Conservation (phyloP, 2,329 filamentous ascomycete genomes). For the Diaporthe longicolla region DNA sequence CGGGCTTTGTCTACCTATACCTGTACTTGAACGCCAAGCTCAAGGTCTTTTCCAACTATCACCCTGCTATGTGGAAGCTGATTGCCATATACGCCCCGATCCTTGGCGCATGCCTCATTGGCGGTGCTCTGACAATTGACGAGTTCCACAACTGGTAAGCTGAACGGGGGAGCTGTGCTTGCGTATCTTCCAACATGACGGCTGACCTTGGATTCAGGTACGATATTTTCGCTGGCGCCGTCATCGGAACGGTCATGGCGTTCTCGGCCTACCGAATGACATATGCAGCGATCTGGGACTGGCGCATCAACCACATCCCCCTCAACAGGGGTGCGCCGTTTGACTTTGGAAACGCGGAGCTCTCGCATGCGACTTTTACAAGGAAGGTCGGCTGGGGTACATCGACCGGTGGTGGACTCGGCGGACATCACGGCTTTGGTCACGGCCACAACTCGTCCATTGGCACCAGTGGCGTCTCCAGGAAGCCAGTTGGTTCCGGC, state of each 20-base stretch:
- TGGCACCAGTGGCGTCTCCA: conserved; percentile 25
- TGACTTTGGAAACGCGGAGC: conserved; percentile 45
- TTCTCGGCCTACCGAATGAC: conserved; percentile 75
- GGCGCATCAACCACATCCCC: conserved; percentile 77
- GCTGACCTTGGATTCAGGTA: conserved; percentile 56
- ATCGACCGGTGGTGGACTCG: neutral
- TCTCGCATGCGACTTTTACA: conserved; percentile 47
- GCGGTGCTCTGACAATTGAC: conserved; percentile 78
- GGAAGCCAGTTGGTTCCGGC: conserved; percentile 37
- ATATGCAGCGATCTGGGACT: conserved; percentile 79
- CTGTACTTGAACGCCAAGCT: conserved; percentile 85
- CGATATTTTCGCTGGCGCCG: conserved; percentile 75
- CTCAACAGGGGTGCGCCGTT: conserved; percentile 60
- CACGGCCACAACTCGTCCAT: conserved; percentile 5
- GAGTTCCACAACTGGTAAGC: conserved; percentile 77
- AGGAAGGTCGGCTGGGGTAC: conserved; percentile 47
- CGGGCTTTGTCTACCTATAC: conserved; percentile 78
- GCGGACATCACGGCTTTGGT: neutral
- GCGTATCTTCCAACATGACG: neutral
- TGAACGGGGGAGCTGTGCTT: rapidly evolving
- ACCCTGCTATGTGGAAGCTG: conserved; percentile 82
- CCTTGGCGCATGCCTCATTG: conserved; percentile 77
- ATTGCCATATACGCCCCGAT: conserved; percentile 75
- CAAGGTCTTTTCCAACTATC: conserved; percentile 81
- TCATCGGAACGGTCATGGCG: conserved; percentile 75